Percentiles rank a stretch among this genome's conserved stretches.
Evolutionary conservation across 2,329 filamentous ascomycete species (phyloP).

Genomic region (Colletotrichum horii): DNA sequence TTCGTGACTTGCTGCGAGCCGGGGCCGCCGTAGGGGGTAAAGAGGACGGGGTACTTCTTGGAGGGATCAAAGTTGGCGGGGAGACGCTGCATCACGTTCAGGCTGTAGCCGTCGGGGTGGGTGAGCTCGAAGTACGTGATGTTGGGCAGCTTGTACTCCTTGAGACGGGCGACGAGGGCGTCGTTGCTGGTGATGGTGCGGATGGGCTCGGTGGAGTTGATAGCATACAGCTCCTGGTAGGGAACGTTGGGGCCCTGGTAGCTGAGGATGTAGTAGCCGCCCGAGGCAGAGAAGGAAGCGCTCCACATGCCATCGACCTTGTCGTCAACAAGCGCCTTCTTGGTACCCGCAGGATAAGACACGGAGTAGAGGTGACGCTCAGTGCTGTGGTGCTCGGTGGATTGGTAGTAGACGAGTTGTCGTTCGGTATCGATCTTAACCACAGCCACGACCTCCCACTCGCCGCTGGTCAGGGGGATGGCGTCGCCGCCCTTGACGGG

Average conservation of each 20-base stretch:
- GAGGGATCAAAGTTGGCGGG: slow-evolving; percentile 67
- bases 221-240: slow-evolving; percentile 69
- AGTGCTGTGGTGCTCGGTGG: slow-evolving; percentile 69
- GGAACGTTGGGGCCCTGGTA: slow-evolving; percentile 72
- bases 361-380: slow-evolving; percentile 73
- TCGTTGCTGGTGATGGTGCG: slow-evolving; percentile 66
- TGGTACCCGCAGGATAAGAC: slow-evolving; percentile 58
- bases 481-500: slow-evolving; percentile 60
- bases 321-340: slow-evolving; percentile 67
- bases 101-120: slow-evolving; percentile 63
- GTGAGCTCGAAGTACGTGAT: slow-evolving; percentile 67
- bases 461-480: slow-evolving; percentile 64
- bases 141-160: slow-evolving; percentile 67
- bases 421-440: slow-evolving; percentile 63
- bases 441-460: slow-evolving; percentile 69
- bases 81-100: slow-evolving; percentile 70
- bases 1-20: slow-evolving; percentile 67
- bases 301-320: slow-evolving; percentile 62
- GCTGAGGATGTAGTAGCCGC: slow-evolving; percentile 68
- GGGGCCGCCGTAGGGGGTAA: slow-evolving; percentile 73
- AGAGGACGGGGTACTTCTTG: slow-evolving; percentile 70
- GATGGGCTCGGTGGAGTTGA: slow-evolving; percentile 58
- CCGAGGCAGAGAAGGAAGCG: slow-evolving; percentile 68
- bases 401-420: slow-evolving; percentile 67
- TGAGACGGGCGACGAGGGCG: slow-evolving; percentile 57